phyloP scores from a whole-genome alignment of 495 filamentous ascomycete genomes.

The Penicillium daleae region DNA sequence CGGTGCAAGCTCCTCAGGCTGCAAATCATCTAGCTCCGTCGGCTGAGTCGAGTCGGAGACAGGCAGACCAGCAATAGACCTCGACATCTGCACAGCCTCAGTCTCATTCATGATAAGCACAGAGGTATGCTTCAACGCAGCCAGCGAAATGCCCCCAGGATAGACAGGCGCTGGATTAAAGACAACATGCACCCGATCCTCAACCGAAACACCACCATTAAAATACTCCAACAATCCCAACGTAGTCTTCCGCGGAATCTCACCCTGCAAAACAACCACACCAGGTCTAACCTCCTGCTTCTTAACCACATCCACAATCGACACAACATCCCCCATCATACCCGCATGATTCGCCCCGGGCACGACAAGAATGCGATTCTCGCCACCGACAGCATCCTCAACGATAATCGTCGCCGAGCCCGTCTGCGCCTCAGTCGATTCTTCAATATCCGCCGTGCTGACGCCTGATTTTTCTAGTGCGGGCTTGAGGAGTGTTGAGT shows the following conservation, averaged over 20 bases:
- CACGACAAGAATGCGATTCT: conserved; percentile 79
- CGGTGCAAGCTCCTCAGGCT: conserved; percentile 46
- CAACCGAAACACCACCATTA: conserved; percentile 11
- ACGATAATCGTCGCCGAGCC: conserved; percentile 35
- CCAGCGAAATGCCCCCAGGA: conserved; percentile 44
- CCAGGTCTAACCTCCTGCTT: conserved; percentile 38
- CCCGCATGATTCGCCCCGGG: conserved; percentile 70
- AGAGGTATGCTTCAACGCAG: conserved; percentile 60
- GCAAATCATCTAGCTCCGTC: conserved; percentile 18
- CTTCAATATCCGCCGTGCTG: conserved; percentile 21
- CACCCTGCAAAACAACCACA: conserved; percentile 76
- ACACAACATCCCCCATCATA: conserved; percentile 19
- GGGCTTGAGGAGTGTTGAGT: conserved; percentile 25
- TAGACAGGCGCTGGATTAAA: conserved; percentile 76
- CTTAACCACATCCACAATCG: conserved; percentile 15
- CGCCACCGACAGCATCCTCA: conserved; percentile 43
- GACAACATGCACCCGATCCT: conserved; percentile 16
- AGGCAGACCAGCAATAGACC: conserved; percentile 24
- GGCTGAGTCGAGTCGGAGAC: conserved; percentile 8
- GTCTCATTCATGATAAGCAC: conserved; percentile 85
- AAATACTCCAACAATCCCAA: conserved; percentile 63
- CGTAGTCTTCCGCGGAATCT: conserved; percentile 72
- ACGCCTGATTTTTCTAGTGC: conserved; percentile 28
- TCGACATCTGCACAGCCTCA: conserved; percentile 68
- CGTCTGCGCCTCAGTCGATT: conserved; percentile 22